Conservation (phyloP, 345 rosid species). For the Eutrema heterophyllum region DNA sequence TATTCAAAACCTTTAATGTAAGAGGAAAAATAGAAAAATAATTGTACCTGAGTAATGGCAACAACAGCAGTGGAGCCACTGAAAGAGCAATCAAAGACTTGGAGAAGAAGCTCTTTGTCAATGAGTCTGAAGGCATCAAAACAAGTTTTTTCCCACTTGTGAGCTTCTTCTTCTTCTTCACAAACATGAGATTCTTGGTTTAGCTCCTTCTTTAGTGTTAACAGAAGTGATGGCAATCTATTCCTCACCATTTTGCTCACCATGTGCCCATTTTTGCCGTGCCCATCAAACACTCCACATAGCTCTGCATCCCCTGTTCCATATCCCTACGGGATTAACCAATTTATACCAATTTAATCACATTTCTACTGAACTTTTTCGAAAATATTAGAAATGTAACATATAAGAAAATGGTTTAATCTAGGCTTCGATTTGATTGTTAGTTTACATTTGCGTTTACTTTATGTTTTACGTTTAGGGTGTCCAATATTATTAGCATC, state of each 20-base stretch:
- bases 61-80: conserved; percentile 89
- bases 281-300: conserved; percentile 88
- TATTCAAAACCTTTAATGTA: not conserved
- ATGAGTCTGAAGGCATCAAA: conserved; percentile 52
- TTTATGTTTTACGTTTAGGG: not conserved
- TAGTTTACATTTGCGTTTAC: not conserved
- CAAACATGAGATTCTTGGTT: conserved; percentile 25
- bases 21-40: not conserved
- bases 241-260: conserved; percentile 70
- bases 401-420: not conserved
- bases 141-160: conserved; percentile 34
- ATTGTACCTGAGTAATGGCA: conserved; percentile 53
- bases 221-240: conserved; percentile 52
- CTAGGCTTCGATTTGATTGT: not conserved
- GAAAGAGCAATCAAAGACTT: conserved; percentile 52
- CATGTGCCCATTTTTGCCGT: conserved; percentile 74
- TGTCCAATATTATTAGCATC: not conserved
- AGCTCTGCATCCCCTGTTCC: conserved; percentile 48
- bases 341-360: not conserved
- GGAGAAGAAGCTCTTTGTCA: conserved; percentile 75
- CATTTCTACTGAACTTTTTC: not conserved
- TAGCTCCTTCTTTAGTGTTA: conserved; percentile 37
- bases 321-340: conserved; percentile 38
- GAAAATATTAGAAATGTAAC: not conserved
- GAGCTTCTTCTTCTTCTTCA: conserved; percentile 20